These are phyloP conservation scores for Aspergillus tanneri DNA, from an alignment of 2,329 filamentous ascomycete genomes.

Conservation along the genomic window DNA sequence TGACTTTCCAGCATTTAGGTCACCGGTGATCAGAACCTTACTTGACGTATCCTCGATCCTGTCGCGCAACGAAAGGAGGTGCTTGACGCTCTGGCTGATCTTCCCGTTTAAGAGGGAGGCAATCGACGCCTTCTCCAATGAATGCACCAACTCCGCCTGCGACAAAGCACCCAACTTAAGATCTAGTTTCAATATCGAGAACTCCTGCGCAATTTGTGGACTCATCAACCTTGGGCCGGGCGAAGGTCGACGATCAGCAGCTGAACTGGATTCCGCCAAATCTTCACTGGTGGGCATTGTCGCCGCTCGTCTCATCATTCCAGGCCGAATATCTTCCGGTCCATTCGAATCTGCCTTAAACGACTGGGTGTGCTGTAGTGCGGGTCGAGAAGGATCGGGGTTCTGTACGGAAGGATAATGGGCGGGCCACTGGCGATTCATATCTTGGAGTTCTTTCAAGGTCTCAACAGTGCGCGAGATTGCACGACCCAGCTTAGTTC, in stretches of 20 bases:
- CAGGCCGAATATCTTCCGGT: conserved; percentile 42
- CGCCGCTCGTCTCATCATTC: conserved; percentile 65
- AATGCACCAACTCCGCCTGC: conserved; percentile 89
- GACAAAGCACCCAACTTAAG: conserved; percentile 83
- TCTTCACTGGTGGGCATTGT: conserved; percentile 65
- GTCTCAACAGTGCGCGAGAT: conserved; percentile 85
- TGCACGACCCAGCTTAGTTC: conserved; percentile 78
- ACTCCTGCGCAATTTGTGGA: conserved; percentile 90
- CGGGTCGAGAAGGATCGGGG: conserved; percentile 34
- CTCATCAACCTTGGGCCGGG: conserved; percentile 81
- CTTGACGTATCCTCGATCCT: conserved; percentile 96
- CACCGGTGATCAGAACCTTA: conserved; percentile 93
- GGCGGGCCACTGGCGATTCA: conserved; percentile 89
- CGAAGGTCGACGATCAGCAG: conserved; percentile 60
- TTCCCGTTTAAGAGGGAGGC: conserved; percentile 89
- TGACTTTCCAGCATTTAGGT: conserved; percentile 95
- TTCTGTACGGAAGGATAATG: conserved; percentile 73
- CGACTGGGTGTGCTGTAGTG: conserved; percentile 38
- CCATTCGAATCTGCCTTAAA: conserved; percentile 28
- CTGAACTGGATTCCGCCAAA: conserved; percentile 69
- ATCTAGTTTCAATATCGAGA: conserved; percentile 92
- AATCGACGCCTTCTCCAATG: conserved; percentile 86
- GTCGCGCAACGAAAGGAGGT: conserved; percentile 80
- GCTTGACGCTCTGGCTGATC: conserved; percentile 89
- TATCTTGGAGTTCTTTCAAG: conserved; percentile 77